Base-by-base conservation (phyloP, 495 filamentous ascomycete species). In the Venustampulla echinocandica region DNA sequence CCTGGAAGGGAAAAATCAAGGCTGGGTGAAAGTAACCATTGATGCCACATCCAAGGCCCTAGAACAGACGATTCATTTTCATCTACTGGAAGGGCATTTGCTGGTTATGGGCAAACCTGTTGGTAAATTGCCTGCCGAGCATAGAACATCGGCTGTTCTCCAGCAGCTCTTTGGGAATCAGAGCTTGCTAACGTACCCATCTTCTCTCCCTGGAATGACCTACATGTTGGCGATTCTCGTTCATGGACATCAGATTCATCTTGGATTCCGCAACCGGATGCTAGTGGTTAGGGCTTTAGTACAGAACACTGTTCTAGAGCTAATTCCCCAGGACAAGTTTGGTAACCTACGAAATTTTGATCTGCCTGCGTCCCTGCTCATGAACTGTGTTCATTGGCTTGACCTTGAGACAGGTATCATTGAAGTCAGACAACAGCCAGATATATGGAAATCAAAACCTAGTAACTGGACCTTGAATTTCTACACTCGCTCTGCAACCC, bases 321-420 rank as follows among this genome's bases (percentile, higher is more conserved):
- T 69, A 3, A 47, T 76, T 10, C 64, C 61, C 1, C 24, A 22
- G 2, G 21, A 56, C 0, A 45, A 46, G 1, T 73, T 75, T 25
- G 37, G 10, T 27, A 15, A 15, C 2, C 7, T 7, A 0, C 13
- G 11, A 1, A 47, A 18, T 28, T 69, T 64, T 13, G 77, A 81
- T 51, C 56, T 84, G 7, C 80, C 82, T 3, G 32, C 27, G 0
- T 46, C 64, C 4, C 59, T 85, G 10, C 35, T 77, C 2, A 37
- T 68, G 0, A 55, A 70, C 14, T 76, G 67, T 32, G 54, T 69
- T 0, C 82, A 86, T 53, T 86, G 82, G 81, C 54, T 82, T 3
- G 60, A 81, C 37, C 6, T 79, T 3, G 40, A 48, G 3, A 68
- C 61, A 0, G 52, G 58, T 0, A 32, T 47, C 2, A 53, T 85